Conservation (phyloP, 2,329 filamentous ascomycete genomes). For the Colletotrichum viniferum region DNA sequence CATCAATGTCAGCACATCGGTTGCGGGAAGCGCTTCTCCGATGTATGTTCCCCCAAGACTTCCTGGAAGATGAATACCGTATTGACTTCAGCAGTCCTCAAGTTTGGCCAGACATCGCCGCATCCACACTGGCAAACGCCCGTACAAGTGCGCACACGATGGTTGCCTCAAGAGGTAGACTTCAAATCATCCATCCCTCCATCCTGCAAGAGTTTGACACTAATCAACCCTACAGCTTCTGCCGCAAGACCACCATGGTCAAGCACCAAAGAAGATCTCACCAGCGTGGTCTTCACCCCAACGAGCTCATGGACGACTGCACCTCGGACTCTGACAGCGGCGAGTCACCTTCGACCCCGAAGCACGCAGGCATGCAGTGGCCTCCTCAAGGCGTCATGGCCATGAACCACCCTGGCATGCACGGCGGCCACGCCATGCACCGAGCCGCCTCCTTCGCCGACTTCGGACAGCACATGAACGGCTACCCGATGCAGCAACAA, state of each 20-base stretch:
- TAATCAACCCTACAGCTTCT: conserved; percentile 57
- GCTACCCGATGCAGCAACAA: conserved; percentile 47
- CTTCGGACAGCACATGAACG: conserved; percentile 55
- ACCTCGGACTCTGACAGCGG: conserved; percentile 62
- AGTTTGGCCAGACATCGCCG: conserved; percentile 68
- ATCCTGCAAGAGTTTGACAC: not conserved
- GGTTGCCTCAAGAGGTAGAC: conserved; percentile 66
- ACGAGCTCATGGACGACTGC: conserved; percentile 58
- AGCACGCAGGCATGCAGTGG: conserved; percentile 58
- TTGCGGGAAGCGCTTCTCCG: conserved; percentile 73
- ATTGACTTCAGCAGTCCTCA: conserved; percentile 58
- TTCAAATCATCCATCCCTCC: not conserved
- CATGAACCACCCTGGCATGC: conserved; percentile 37
- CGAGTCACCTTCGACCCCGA: conserved; percentile 64
- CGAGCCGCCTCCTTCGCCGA: conserved; percentile 60
- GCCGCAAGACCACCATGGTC: conserved; percentile 74
- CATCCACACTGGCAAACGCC: conserved; percentile 71
- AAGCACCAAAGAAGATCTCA: conserved; percentile 69
- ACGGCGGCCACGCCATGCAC: conserved; percentile 47
- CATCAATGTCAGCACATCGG: conserved; percentile 69
- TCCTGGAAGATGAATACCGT: not conserved
- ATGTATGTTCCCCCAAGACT: conserved; percentile 49
- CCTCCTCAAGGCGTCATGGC: conserved; percentile 46
- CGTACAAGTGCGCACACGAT: conserved; percentile 65
- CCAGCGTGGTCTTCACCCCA: conserved; percentile 61